Evolutionary conservation across 1,139 yeast species (phyloP).

Genomic region (Magnusiomyces ingens): DNA sequence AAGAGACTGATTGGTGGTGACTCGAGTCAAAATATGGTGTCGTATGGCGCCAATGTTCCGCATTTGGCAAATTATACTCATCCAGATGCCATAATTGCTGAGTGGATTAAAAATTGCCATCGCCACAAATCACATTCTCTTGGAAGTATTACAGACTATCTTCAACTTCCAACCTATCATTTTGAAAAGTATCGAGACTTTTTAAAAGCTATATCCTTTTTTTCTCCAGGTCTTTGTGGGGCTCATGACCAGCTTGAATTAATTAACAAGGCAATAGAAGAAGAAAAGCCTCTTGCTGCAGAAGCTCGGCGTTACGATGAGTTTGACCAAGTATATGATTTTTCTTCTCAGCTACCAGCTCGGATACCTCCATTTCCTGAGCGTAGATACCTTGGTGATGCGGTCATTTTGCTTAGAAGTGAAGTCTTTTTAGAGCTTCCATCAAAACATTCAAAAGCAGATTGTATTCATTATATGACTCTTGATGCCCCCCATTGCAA

Average conservation of each 20-base stretch:
- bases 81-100: constrained; percentile 25
- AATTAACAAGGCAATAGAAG: constrained; percentile 11
- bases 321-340: constrained; percentile 11
- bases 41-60: constrained; percentile 15
- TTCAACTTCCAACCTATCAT: constrained; percentile 21
- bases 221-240: constrained; percentile 4
- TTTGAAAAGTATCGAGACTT: constrained; percentile 8
- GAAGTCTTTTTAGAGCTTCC: constrained; percentile 12
- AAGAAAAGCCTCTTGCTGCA: constrained; percentile 13
- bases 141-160: constrained; percentile 20
- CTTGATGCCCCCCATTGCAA: too few species aligned
- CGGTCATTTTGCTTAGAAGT: constrained; percentile 9
- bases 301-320: constrained; percentile 12
- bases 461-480: constrained; percentile 12
- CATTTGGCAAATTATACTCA: constrained; percentile 20
- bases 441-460: constrained; percentile 8
- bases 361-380: not conserved
- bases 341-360: not conserved
- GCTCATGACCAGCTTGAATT: constrained; percentile 7
- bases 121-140: constrained; percentile 19
- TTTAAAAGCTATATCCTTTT: constrained; percentile 3
- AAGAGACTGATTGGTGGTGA: constrained; percentile 13
- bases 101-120: constrained; percentile 21
- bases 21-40: constrained; percentile 16
- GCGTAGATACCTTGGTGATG: constrained; percentile 14